Percentiles rank a stretch among this genome's conserved stretches.
Conservation (phyloP, 164 flowering plant genomes). For the Brasenia schreberi region DNA sequence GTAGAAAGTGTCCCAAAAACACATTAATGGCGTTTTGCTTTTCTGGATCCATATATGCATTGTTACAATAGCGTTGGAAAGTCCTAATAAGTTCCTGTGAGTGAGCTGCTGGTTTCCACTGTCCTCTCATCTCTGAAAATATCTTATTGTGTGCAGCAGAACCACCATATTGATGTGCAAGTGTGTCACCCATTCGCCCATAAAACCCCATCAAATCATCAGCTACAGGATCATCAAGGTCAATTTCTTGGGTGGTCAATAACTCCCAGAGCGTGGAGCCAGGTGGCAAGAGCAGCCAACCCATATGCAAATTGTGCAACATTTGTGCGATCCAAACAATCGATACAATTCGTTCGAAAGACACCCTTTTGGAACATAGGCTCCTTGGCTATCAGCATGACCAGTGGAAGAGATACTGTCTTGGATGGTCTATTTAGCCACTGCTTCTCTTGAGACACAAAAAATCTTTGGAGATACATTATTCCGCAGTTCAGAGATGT, state of each 20-base stretch:
- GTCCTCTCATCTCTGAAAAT: constrained; percentile 85
- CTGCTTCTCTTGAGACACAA: no score
- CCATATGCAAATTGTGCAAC: constrained; percentile 71
- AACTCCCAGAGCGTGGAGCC: constrained; percentile 43
- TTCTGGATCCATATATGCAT: constrained; percentile 87
- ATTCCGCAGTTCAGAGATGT: no score
- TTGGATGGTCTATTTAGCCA: no score
- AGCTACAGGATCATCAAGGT: constrained; percentile 35
- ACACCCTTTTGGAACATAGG: no score
- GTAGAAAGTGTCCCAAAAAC: constrained; percentile 85
- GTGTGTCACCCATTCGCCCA: constrained; percentile 71
- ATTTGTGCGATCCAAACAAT: no score
- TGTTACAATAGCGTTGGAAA: constrained; percentile 75
- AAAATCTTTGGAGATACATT: no score
- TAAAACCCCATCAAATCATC: constrained; percentile 36
- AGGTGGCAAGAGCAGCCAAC: constrained; percentile 53
- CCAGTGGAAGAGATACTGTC: no score
- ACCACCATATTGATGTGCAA: constrained; percentile 75
- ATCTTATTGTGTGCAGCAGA: constrained; percentile 97
- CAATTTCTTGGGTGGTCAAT: constrained; percentile 22
- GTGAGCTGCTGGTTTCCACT: constrained; percentile 84
- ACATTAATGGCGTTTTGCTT: constrained; percentile 92
- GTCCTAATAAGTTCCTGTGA: constrained; percentile 84
- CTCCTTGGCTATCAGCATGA: no score
- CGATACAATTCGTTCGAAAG: no score